Evolutionary conservation across 2,329 filamentous ascomycete genomes (phyloP), one percentile per base, ranked within the genome.

Genomic region (Penicillium sp.): DNA sequence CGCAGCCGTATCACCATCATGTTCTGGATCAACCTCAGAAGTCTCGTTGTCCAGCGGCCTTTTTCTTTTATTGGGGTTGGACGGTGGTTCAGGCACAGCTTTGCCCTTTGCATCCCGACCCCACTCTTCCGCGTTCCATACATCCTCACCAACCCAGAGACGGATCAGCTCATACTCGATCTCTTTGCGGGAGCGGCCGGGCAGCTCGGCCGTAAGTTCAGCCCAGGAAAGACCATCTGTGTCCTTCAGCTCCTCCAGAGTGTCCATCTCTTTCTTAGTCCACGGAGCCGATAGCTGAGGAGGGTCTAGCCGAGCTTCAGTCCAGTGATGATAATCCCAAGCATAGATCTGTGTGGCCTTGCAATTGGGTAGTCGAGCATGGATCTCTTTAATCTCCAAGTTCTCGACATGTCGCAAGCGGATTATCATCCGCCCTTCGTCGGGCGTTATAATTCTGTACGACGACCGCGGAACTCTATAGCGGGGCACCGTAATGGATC

Each of bases 131-230:
- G 51, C 45, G 42, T 49, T 52, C 54, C 52, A 58, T 26, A 53
- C 52, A 16, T 60, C 57, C 38, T 61, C 60, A 10, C 61, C 61
- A 42, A 57, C 64, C 67, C 68, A 73, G 23, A 66, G 57, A 47
- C 62, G 60, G 51, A 73, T 53, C 48, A 72, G 50, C 45, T 72
- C 64, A 52, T 66, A 67, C 48, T 73, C 70, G 28, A 71, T 60
- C 47, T 71, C 69, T 18, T 60, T 52, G 41, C 58, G 57, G 15
- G 65, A 62, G 21, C 69, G 65, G 28, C 60, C 57, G 6, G 65
- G 66, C n/a, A 73, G 49, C n/a, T 54, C 51, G 16, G 51, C 48
- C 39, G 60, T 61, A 29, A 73, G 63, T 18, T 56, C 57, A 52
- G 53, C 18, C 70, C 70, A 73, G 36, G 60, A 61, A n/a, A 72